Conservation (phyloP, 371 early-diverging fungal genomes). For the Modicella reniformis region DNA sequence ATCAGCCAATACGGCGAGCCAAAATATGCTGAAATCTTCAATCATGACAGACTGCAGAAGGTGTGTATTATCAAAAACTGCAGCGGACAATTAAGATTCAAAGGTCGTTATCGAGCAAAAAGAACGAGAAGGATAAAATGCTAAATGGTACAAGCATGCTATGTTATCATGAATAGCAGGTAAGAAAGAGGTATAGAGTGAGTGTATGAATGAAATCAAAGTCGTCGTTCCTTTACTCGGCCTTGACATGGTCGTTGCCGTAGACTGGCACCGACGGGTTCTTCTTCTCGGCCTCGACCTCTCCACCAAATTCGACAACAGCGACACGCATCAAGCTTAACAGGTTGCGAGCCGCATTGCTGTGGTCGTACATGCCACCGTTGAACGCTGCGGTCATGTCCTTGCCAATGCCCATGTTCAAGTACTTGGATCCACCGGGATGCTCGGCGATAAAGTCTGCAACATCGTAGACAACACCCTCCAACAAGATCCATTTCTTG, state of each 20-base stretch:
- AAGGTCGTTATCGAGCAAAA: no score
- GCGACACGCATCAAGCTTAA: conserved; percentile 79
- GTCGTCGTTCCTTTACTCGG: conserved; percentile 20
- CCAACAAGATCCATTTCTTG: conserved; percentile 89
- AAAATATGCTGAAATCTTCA: no score
- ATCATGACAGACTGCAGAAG: no score
- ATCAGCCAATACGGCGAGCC: no score
- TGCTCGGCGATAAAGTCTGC: conserved; percentile 89
- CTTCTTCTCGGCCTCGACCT: conserved; percentile 60
- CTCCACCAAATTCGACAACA: conserved; percentile 67
- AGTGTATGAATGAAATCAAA: neutral
- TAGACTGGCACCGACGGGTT: conserved; percentile 51
- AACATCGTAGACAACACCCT: conserved; percentile 93
- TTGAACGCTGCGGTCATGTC: conserved; percentile 90
- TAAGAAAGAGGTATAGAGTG: conserved; percentile 1
- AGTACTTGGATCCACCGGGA: conserved; percentile 80
- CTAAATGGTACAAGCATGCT: conserved; percentile 24
- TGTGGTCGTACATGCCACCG: conserved; percentile 88
- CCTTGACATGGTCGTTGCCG: conserved; percentile 44
- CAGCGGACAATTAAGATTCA: no score
- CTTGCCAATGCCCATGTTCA: conserved; percentile 59
- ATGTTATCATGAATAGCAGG: conserved; percentile 25
- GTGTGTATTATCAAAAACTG: no score
- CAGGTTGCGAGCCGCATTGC: conserved; percentile 85
- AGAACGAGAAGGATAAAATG: no score